Evolutionary conservation across 495 filamentous ascomycete genomes (phyloP), one percentile per base, ranked within the genome.

Genomic region (Cercophora samala): DNA sequence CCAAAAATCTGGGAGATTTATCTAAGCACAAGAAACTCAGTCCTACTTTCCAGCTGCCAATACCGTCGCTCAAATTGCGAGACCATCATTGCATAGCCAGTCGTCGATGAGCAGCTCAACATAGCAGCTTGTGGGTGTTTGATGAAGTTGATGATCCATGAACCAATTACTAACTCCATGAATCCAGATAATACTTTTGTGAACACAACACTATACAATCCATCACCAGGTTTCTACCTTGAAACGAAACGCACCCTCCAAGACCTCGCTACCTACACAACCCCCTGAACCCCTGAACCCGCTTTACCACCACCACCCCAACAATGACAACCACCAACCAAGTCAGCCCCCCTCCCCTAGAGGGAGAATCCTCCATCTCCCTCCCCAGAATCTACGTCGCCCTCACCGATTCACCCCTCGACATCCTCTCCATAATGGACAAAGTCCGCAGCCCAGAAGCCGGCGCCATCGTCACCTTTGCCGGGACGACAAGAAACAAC

Each of bases 401-500:
- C 52, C 78, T 93, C 5, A 97, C 95, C 61, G 80, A 87, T 77
- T 67, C 79, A 51, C 75, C 78, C 9, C 87, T 99, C 60, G 77
- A 88, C 74, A 73, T 87, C 53, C 84, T 80, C 53, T 68, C 78
- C 32, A 82, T 86, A 42, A 88, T 93, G 53, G 77, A 87, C 61
- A 82, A 82, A 58, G 90, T 96, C 53, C 87, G 88, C 66, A 92
- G 88, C 66, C 89, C 92, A 24, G 82, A 88, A 72, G 93, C 94
- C 9, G 94, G 94, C 32, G 94, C 94, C 55, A 91, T 97, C 56
- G 89, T 97, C 22, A 76, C 97, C 32, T 98, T 98, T 79, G 89
- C 88, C 23, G 90, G 90, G 60, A 97, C 93, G 22, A 98, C 95
- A 11, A 86, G 95, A 55, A 87, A 97, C 77, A 89, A 87, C 74